phyloP scores from a whole-genome alignment of 805 yeast genomes.

The Metschnikowia henanensis region DNA sequence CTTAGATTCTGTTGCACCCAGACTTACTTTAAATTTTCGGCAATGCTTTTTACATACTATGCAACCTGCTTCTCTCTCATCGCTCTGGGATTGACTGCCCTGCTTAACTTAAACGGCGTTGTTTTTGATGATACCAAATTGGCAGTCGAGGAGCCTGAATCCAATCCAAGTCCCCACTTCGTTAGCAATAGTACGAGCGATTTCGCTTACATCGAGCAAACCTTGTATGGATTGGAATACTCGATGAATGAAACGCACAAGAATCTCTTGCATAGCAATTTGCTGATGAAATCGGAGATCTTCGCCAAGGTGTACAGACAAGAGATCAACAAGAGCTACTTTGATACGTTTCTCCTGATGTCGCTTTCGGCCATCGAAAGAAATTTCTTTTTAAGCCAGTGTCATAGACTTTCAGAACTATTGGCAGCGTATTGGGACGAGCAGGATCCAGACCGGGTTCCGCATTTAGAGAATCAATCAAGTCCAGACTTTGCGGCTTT shows the following conservation, averaged over 20 bases:
- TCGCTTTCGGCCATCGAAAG: background rate
- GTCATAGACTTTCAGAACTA: background rate
- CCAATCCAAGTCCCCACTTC: background rate
- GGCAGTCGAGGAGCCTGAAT: background rate
- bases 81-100: background rate
- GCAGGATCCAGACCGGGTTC: background rate
- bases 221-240: background rate
- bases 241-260: conserved; percentile 1
- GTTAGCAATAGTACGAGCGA: conserved; percentile 1
- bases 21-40: background rate
- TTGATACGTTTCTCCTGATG: conserved; percentile 7
- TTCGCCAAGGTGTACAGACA: background rate
- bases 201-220: background rate
- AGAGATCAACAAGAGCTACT: conserved; percentile 1
- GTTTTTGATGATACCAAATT: background rate
- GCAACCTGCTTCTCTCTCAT: background rate
- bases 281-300: background rate
- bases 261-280: background rate
- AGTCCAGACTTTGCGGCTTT: conserved; percentile 1
- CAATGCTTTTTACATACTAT: background rate
- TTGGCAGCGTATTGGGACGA: conserved; percentile 2
- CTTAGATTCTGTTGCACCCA: no score
- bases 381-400: background rate
- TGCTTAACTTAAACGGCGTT: background rate
- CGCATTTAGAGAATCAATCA: background rate